A percentile compares a stretch with the other conserved stretches of the same genome.
phyloP scores from a whole-genome alignment of 2,329 filamentous ascomycete species.

The Botrytis cinerea region DNA sequence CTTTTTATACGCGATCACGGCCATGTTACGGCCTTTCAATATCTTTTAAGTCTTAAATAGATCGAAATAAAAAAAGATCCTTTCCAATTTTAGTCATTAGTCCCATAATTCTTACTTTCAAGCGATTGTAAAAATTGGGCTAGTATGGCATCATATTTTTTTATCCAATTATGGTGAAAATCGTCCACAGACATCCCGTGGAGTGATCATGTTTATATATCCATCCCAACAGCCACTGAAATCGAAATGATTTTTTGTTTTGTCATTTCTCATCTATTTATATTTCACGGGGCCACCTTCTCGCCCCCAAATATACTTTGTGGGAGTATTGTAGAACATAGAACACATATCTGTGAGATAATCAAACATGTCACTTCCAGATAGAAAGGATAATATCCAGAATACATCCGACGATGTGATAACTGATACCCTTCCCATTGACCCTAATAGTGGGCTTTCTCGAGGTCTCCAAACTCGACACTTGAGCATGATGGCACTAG shows the following conservation, averaged over 20 bases:
- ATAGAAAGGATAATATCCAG: background rate
- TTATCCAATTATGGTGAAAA: slow-evolving; percentile 5
- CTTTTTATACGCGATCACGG: background rate
- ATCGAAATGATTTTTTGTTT: background rate
- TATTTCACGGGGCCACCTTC: background rate
- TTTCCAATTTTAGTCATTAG: slow-evolving; percentile 11
- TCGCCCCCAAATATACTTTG: background rate
- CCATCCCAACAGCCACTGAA: background rate
- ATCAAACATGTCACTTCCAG: background rate
- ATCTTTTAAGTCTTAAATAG: background rate
- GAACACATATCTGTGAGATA: background rate
- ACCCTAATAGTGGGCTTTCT: slow-evolving; percentile 66
- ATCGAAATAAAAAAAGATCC: background rate
- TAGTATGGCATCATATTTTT: slow-evolving; percentile 24
- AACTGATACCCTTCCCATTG: slow-evolving; percentile 33
- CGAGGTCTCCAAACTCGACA: slow-evolving; percentile 68
- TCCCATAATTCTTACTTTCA: background rate
- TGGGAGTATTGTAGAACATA: background rate
- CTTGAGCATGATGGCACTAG: slow-evolving; percentile 67
- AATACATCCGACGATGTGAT: slow-evolving; percentile 1
- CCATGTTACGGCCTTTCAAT: background rate
- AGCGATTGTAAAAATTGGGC: slow-evolving; percentile 19
- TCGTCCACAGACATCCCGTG: background rate
- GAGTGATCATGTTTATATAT: background rate
- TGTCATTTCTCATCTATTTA: background rate